Evolutionary conservation across 192 early-diverging fungal genomes (phyloP).

Genomic region (Gryganskiella cystojenkinii): DNA sequence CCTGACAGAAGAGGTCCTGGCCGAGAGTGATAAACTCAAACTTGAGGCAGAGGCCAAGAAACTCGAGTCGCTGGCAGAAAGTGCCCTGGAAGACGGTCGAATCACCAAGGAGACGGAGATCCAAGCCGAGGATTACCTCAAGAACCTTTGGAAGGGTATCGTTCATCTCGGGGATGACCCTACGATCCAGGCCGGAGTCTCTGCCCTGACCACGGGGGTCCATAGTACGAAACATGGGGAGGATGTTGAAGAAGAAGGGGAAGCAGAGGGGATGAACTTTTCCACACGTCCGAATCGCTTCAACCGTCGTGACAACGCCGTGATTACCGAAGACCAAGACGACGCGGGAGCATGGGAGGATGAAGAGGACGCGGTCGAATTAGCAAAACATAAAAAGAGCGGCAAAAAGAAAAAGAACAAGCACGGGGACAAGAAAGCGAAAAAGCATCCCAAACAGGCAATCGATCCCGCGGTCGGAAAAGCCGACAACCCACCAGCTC

Average conservation of each 20-base stretch:
- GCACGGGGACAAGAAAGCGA: too few relatives aligned
- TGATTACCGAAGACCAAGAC: too few relatives aligned
- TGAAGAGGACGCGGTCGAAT: too few relatives aligned
- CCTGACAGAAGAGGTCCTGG: neutral
- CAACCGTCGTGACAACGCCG: too few relatives aligned
- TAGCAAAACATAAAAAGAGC: too few relatives aligned
- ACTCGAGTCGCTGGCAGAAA: neutral
- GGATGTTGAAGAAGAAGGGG: neutral
- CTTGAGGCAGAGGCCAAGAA: neutral
- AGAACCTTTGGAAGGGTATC: conserved; percentile 14
- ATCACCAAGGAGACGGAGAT: neutral
- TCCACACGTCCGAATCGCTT: too few relatives aligned
- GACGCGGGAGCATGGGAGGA: too few relatives aligned
- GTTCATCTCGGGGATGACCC: conserved; percentile 8
- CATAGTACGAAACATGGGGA: neutral
- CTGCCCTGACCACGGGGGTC: conserved; percentile 2
- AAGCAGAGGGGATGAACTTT: neutral
- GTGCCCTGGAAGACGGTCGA: too few relatives aligned
- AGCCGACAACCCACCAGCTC: too few relatives aligned
- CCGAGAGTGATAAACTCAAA: neutral
- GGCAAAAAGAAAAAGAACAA: neutral
- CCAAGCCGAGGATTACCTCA: neutral
- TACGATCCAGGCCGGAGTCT: conserved; percentile 2
- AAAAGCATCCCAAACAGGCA: too few relatives aligned
- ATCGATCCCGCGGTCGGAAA: too few relatives aligned